Base-by-base conservation (phyloP, 164 flowering plant species). In the Umbilicus rupestris region DNA sequence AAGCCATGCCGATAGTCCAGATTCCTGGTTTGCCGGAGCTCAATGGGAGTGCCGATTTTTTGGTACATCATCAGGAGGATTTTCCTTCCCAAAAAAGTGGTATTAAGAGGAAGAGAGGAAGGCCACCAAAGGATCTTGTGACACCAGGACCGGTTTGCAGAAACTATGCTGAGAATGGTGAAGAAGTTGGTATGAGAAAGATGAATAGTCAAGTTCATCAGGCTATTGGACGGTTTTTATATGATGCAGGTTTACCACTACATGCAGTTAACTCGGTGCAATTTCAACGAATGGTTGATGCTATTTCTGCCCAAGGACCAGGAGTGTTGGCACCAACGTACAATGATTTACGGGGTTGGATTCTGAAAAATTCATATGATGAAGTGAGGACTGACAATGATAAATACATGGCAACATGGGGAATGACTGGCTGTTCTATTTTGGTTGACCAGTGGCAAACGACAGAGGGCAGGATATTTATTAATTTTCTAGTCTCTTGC, bases 221-320 rank as follows among this genome's bases (percentile, higher is more conserved):
- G 87, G 96, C 96, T 58, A 78, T 94, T 33, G 95, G 85, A 9
- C 67, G 87, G 72, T 94, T 94, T 73, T 69, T 91, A 17, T 89
- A 79, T 76, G 93, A 89, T 75, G 82, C 76, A 71, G 97, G 97
- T 17, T 76, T 86, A 35, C 79, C 96, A 71, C 62, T 79, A 22
- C 80, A 84, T 79, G 90, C 91, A 11, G 90, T 83, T 7, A 86
- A 80, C 69, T 90, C 97, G 0, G 74, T 70, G n/a, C 84, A 86
- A 73, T 89, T 94, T 72, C 96, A 81, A 68, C 91, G 85, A 16
- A 89, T 94, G 98, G 63, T 94, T 58, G 86, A 87, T 76, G 91
- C 91, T 4, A 80, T 94, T 65, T 83, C 82, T 68, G 81, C 83
- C 1, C 82, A 72, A 66, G 92, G 88, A 28, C 39, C 83, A 11